Conservation (phyloP, 2,329 filamentous ascomycete genomes). For the Iodosphaeria phyllophila region DNA sequence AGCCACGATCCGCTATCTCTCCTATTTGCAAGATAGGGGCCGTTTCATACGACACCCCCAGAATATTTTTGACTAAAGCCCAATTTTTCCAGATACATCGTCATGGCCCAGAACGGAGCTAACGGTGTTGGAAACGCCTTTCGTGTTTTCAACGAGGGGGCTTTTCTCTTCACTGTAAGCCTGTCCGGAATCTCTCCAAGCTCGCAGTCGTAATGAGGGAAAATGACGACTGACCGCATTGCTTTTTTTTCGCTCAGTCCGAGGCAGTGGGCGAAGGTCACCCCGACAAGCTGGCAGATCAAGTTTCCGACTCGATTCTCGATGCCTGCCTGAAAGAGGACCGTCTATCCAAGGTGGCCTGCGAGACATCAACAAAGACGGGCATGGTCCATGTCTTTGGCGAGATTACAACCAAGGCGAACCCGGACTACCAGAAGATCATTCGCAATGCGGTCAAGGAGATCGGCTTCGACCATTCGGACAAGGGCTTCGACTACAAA, state of each 20-base stretch:
- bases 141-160: constrained; percentile 37
- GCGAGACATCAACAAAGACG: constrained; percentile 98
- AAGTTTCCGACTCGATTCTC: constrained; percentile 96
- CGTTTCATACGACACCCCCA: too few relatives aligned
- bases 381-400: constrained; percentile 99
- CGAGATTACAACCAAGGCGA: constrained; percentile 95
- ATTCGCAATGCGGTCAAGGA: constrained; percentile 92
- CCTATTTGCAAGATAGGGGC: too few relatives aligned
- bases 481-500: constrained; percentile 99
- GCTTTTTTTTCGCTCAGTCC: constrained; percentile 35
- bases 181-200: neutral
- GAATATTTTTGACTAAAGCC: constrained; percentile 1
- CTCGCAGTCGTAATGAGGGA: too few relatives aligned
- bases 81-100: too few relatives aligned
- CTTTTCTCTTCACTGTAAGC: constrained; percentile 67
- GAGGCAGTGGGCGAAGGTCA: constrained; percentile 82
- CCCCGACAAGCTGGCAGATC: constrained; percentile 95
- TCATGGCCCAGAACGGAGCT: constrained; percentile 29
- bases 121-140: constrained; percentile 25
- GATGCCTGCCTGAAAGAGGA: constrained; percentile 93
- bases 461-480: constrained; percentile 93
- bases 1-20: too few relatives aligned
- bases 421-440: constrained; percentile 94
- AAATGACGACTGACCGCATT: too few relatives aligned
- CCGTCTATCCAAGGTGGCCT: constrained; percentile 95